Conservation (phyloP, 2,329 filamentous ascomycete species). For the Fusarium irregulare region DNA sequence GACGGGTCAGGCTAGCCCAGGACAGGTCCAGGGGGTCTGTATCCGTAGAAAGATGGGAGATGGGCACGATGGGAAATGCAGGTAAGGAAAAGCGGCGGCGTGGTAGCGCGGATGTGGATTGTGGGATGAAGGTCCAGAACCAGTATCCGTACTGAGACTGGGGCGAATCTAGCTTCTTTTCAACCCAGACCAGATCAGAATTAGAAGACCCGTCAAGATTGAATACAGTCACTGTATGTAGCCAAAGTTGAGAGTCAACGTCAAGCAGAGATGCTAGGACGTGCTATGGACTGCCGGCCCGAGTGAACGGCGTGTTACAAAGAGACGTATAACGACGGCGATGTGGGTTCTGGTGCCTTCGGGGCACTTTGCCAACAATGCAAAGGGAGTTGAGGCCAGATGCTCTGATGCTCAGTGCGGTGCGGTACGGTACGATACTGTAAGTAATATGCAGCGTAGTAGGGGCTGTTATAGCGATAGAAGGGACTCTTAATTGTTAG, state of each 20-base stretch:
- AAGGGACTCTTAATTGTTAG: conserved; percentile 25
- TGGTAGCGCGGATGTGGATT: conserved; percentile 19
- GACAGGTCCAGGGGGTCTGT: conserved; percentile 1
- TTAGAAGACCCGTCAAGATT: not conserved
- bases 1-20: conserved; percentile 2
- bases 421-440: not conserved
- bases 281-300: conserved; percentile 22
- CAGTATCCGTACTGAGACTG: conserved; percentile 27
- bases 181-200: not conserved
- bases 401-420: not conserved
- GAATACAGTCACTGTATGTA: conserved; percentile 13
- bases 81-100: conserved; percentile 45
- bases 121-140: conserved; percentile 44
- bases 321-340: conserved; percentile 13
- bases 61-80: conserved; percentile 36
- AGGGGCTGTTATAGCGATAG: not conserved
- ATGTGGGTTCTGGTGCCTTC: conserved; percentile 23
- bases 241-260: conserved; percentile 6
- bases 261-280: conserved; percentile 6
- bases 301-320: conserved; percentile 34
- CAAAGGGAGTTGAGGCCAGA: conserved; percentile 1
- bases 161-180: conserved; percentile 9
- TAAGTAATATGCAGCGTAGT: conserved; percentile 1
- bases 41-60: not conserved
- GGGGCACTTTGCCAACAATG: conserved; percentile 5